These are phyloP conservation scores for Hemerocallis citrina DNA, from an alignment of 106 monocot species.

Conservation along the genomic window DNA sequence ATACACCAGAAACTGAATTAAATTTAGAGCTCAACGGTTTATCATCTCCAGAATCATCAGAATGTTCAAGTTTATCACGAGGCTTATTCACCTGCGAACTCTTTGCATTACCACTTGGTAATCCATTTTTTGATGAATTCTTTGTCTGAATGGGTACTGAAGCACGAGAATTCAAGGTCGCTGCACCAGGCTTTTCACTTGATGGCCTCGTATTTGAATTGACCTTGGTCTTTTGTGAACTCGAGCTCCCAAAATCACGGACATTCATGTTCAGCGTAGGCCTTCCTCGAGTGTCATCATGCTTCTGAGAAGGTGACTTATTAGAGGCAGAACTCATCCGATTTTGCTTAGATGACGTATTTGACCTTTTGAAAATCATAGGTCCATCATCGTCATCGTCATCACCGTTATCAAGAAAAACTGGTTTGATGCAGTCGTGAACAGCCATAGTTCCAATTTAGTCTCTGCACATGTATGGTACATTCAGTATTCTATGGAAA, in stretches of 20 bases:
- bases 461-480: background rate
- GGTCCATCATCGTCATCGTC: constrained; percentile 59
- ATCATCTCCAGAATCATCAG: constrained; percentile 26
- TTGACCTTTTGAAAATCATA: constrained; percentile 33
- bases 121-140: constrained; percentile 5
- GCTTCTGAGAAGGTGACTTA: constrained; percentile 21
- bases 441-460: constrained; percentile 20
- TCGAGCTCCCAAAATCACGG: constrained; percentile 5
- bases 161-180: constrained; percentile 2
- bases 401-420: constrained; percentile 20
- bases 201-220: constrained; percentile 8
- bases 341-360: constrained; percentile 20
- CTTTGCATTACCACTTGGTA: constrained; percentile 1
- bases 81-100: too few species aligned
- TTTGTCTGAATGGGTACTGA: background rate
- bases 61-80: background rate
- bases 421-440: constrained; percentile 17
- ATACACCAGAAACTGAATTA: background rate
- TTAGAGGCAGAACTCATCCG: constrained; percentile 21
- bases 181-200: constrained; percentile 6
- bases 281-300: constrained; percentile 8
- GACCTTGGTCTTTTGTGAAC: constrained; percentile 15
- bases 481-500: background rate
- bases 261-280: constrained; percentile 5
- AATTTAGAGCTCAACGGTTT: constrained; percentile 8